phyloP scores from a whole-genome alignment of 345 rosid genomes.

The Limnanthes douglasii region DNA sequence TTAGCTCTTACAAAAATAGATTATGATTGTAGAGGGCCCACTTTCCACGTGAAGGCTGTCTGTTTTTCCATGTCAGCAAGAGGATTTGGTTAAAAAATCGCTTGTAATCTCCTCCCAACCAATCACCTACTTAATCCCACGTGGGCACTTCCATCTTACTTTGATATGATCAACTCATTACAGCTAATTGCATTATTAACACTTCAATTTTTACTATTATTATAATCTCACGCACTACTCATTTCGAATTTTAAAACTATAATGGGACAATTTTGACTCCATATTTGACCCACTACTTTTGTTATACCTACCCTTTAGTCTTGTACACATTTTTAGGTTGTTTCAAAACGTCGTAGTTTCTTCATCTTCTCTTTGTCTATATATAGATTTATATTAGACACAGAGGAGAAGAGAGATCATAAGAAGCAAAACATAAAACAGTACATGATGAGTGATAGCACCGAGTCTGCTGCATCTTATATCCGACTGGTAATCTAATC shows the following conservation, averaged over 20 bases:
- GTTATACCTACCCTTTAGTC: background rate
- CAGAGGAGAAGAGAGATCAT: background rate
- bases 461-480: constrained; percentile 37
- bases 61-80: too few relatives aligned
- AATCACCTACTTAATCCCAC: constrained; percentile 43
- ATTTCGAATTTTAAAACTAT: constrained; percentile 3
- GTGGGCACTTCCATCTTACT: constrained; percentile 19
- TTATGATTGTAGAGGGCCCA: too few relatives aligned
- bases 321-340: background rate
- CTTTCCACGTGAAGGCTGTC: too few relatives aligned
- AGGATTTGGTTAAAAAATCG: too few relatives aligned
- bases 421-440: background rate
- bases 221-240: background rate
- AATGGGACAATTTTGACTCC: constrained; percentile 1
- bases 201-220: background rate
- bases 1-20: too few relatives aligned
- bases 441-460: constrained; percentile 24
- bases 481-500: constrained; percentile 34
- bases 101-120: constrained; percentile 54
- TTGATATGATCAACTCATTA: background rate
- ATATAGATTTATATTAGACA: constrained; percentile 1
- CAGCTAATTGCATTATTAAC: background rate
- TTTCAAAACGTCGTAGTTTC: constrained; percentile 4
- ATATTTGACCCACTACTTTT: background rate
- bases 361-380: constrained; percentile 1